phyloP scores from a whole-genome alignment of 495 filamentous ascomycete species.

The Aspergillus steynii region DNA sequence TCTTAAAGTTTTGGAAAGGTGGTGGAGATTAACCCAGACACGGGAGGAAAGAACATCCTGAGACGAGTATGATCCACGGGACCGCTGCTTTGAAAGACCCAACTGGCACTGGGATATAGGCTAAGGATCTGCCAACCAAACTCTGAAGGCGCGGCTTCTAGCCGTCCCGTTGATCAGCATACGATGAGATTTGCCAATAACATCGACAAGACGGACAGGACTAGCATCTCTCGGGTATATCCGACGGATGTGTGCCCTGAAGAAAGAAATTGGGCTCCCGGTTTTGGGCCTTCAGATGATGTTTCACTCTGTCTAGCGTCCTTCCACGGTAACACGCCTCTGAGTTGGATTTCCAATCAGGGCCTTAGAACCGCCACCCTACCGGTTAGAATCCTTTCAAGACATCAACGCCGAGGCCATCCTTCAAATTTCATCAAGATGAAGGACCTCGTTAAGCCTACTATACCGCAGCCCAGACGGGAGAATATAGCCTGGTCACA shows the following conservation, averaged over 20 bases:
- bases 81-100: background rate
- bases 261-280: background rate
- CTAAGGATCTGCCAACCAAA: background rate
- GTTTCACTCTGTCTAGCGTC: background rate
- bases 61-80: background rate
- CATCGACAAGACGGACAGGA: background rate
- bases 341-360: background rate
- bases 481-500: background rate
- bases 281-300: background rate
- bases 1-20: background rate
- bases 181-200: background rate
- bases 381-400: background rate
- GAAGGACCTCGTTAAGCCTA: background rate
- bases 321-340: background rate
- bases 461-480: background rate
- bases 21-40: background rate
- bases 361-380: background rate
- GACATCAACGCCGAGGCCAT: background rate
- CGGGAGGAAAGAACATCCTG: background rate
- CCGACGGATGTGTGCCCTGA: slow-evolving; percentile 1
- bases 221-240: background rate
- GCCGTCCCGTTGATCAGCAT: background rate
- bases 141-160: background rate
- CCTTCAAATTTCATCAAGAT: background rate
- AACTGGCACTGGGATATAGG: background rate